Conservation (phyloP, 2,329 filamentous ascomycete species). For the Chaetomiaceae sp. region DNA sequence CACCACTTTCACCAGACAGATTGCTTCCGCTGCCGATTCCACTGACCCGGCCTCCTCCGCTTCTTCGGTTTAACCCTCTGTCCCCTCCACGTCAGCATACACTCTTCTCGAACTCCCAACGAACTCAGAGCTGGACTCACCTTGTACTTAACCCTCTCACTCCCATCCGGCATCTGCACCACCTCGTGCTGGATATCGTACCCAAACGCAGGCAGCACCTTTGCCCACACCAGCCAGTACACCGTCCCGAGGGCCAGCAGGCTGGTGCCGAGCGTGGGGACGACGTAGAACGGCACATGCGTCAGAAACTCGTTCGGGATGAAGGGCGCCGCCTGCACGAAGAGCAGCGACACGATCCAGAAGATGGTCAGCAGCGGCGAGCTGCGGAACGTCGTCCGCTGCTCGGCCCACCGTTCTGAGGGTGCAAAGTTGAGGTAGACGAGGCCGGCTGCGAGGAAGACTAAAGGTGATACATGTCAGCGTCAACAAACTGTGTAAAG, state of each 20-base stretch:
- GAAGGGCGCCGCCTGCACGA: conserved; percentile 28
- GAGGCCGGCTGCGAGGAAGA: conserved; percentile 28
- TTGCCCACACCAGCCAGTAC: conserved; percentile 30
- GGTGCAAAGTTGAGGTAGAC: conserved; percentile 31
- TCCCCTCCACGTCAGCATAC: conserved; percentile 1
- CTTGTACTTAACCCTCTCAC: conserved; percentile 31
- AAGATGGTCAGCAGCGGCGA: conserved; percentile 30
- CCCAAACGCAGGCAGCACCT: conserved; percentile 28
- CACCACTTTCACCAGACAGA: conserved; percentile 22
- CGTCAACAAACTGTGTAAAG: background rate
- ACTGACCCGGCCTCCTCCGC: conserved; percentile 17
- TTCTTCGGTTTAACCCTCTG: conserved; percentile 27
- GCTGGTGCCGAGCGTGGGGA: conserved; percentile 35
- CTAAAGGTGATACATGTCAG: conserved; percentile 12
- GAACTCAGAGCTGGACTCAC: conserved; percentile 16
- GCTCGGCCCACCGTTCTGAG: conserved; percentile 28
- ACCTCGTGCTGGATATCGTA: conserved; percentile 32
- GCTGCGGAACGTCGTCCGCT: conserved; percentile 30
- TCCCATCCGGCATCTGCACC: conserved; percentile 31
- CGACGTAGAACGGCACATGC: conserved; percentile 29
- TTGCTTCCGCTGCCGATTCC: conserved; percentile 15
- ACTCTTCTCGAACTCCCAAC: background rate
- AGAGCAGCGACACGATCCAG: conserved; percentile 30
- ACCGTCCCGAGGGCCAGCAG: conserved; percentile 26
- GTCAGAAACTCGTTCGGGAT: conserved; percentile 24